phyloP scores from a whole-genome alignment of 805 yeast species.

The Yarrowia keelungensis region DNA sequence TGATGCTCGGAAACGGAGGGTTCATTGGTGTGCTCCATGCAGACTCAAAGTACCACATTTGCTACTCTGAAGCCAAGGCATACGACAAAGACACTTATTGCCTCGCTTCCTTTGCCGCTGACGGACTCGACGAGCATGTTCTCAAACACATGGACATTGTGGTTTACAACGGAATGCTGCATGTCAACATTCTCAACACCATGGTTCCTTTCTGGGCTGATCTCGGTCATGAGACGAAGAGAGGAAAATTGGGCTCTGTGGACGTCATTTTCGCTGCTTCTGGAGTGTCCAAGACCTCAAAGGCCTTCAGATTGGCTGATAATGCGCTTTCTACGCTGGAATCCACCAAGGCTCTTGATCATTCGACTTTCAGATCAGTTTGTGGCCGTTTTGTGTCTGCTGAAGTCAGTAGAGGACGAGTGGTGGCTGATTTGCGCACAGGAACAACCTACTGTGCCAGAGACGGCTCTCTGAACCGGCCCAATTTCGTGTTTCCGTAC shows the following conservation, averaged over 20 bases:
- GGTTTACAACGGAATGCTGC: background rate
- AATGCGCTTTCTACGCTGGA: background rate
- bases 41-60: background rate
- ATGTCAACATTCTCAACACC: background rate
- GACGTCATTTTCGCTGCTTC: background rate
- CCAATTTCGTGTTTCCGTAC: background rate
- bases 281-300: background rate
- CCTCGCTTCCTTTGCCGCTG: background rate
- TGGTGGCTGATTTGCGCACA: background rate
- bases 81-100: background rate
- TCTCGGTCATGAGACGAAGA: background rate
- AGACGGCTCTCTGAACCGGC: background rate
- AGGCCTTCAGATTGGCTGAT: background rate
- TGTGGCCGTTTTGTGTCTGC: constrained; percentile 7
- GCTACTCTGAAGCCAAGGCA: background rate
- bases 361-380: background rate
- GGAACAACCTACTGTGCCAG: background rate
- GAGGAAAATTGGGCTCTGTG: too few relatives aligned
- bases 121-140: background rate
- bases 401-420: background rate
- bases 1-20: background rate
- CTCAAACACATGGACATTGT: background rate
- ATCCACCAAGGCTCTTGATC: background rate
- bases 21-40: background rate
- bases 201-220: background rate